phyloP scores from a whole-genome alignment of 2,329 filamentous ascomycete genomes.

The Podosphaera xanthii region DNA sequence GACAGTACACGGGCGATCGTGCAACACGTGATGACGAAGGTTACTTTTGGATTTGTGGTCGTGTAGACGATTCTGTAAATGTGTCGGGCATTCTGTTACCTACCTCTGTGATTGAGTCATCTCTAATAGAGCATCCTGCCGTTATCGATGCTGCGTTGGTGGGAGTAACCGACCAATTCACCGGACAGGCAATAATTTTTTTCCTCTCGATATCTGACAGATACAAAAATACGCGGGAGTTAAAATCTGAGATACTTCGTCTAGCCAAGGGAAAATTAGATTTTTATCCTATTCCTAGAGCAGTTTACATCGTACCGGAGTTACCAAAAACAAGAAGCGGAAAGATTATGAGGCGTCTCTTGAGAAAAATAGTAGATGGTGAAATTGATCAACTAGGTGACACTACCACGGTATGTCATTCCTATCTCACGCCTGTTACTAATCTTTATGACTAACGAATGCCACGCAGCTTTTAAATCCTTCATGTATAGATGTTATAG shows the following conservation, averaged over 20 bases:
- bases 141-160: slow-evolving; percentile 93
- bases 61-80: slow-evolving; percentile 96
- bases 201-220: slow-evolving; percentile 85
- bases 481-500: too few relatives aligned
- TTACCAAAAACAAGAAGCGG: slow-evolving; percentile 92
- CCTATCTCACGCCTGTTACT: background rate
- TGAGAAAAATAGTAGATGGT: slow-evolving; percentile 90
- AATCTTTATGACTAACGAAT: background rate
- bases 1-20: slow-evolving; percentile 72
- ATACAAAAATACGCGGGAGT: slow-evolving; percentile 49
- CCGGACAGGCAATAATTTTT: slow-evolving; percentile 89
- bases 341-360: slow-evolving; percentile 95
- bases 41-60: slow-evolving; percentile 98
- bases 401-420: slow-evolving; percentile 45
- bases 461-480: too few relatives aligned
- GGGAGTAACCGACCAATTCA: slow-evolving; percentile 78
- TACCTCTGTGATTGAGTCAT: slow-evolving; percentile 93
- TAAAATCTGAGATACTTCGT: slow-evolving; percentile 41
- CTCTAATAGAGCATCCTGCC: slow-evolving; percentile 71
- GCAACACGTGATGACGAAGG: slow-evolving; percentile 91
- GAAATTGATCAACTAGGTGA: slow-evolving; percentile 96
- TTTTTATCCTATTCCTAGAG: slow-evolving; percentile 76
- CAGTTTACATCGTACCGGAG: slow-evolving; percentile 73
- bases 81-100: slow-evolving; percentile 90
- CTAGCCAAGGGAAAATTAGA: slow-evolving; percentile 43